These are phyloP conservation scores for Edaphochlamys debaryana DNA, from an alignment of 139 green algal species.

Conservation along the genomic window DNA sequence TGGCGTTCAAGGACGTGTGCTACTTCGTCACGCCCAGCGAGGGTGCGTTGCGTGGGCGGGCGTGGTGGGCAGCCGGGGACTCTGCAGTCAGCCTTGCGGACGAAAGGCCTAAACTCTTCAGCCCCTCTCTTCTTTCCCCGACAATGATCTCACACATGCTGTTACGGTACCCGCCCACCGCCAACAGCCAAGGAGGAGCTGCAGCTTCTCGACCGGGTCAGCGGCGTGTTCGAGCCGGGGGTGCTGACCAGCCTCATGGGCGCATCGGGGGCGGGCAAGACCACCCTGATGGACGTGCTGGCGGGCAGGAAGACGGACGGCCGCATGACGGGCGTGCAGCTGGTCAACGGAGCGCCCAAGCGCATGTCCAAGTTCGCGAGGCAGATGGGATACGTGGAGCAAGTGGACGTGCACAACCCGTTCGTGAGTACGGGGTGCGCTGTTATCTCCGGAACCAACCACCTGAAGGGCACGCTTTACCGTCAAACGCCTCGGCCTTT, in stretches of 20 bases:
- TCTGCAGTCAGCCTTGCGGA: too few species aligned
- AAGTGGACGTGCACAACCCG: constrained; percentile 55
- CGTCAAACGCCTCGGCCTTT: too few species aligned
- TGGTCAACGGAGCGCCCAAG: constrained; percentile 68
- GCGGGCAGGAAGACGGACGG: constrained; percentile 74
- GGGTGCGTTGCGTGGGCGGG: too few species aligned
- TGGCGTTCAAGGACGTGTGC: constrained; percentile 32
- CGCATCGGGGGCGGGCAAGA: constrained; percentile 71
- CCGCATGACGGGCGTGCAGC: constrained; percentile 3
- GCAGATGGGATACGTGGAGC: constrained; percentile 58
- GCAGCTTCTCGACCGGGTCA: constrained; percentile 58
- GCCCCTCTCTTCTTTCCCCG: too few species aligned
- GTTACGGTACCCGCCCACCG: too few species aligned
- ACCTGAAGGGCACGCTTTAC: too few species aligned
- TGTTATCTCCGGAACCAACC: too few species aligned
- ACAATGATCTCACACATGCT: too few species aligned
- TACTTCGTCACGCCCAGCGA: constrained; percentile 48
- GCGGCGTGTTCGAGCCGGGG: constrained; percentile 36
- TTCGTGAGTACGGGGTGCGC: neutral
- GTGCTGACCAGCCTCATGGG: constrained; percentile 74
- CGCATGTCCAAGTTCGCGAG: constrained; percentile 69
- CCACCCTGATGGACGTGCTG: constrained; percentile 85
- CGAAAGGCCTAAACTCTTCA: too few species aligned
- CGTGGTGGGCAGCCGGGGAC: too few species aligned
- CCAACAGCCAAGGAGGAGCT: too few species aligned